Percentiles rank a stretch among this genome's conserved stretches.
phyloP scores from a whole-genome alignment of 2,329 filamentous ascomycete genomes.

The Tympanopsis confertula region DNA sequence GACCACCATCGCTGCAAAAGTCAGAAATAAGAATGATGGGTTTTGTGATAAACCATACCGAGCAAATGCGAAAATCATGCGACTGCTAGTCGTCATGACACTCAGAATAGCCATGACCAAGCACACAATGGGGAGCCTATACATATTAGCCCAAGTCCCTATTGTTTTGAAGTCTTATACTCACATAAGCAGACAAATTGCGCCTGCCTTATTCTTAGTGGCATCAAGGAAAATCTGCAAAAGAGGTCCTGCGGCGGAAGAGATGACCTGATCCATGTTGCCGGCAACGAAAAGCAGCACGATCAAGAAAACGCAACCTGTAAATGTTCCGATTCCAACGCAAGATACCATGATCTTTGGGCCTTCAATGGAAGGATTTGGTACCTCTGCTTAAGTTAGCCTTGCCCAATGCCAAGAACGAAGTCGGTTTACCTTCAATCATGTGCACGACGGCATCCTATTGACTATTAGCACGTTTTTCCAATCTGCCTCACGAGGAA shows the following conservation, averaged over 20 bases:
- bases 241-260: conserved; percentile 41
- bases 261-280: conserved; percentile 42
- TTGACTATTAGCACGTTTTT: too few relatives aligned
- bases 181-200: conserved; percentile 58
- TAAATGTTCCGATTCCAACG: conserved; percentile 48
- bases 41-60: background rate
- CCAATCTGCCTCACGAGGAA: background rate
- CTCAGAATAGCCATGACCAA: conserved; percentile 50
- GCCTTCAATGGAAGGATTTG: conserved; percentile 32
- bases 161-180: too few relatives aligned
- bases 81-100: conserved; percentile 54
- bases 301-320: conserved; percentile 50
- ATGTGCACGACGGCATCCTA: conserved; percentile 27
- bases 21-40: background rate
- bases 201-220: conserved; percentile 46
- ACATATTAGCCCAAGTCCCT: too few relatives aligned
- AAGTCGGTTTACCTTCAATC: conserved; percentile 18
- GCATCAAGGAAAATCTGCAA: conserved; percentile 52
- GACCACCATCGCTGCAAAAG: background rate
- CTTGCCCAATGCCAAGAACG: conserved; percentile 31
- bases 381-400: conserved; percentile 26
- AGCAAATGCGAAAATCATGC: conserved; percentile 61
- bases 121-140: conserved; percentile 49
- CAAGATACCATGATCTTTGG: conserved; percentile 49
- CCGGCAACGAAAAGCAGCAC: conserved; percentile 53